Conservation (phyloP, 805 yeast species). For the Myxozyma melibiosi region DNA sequence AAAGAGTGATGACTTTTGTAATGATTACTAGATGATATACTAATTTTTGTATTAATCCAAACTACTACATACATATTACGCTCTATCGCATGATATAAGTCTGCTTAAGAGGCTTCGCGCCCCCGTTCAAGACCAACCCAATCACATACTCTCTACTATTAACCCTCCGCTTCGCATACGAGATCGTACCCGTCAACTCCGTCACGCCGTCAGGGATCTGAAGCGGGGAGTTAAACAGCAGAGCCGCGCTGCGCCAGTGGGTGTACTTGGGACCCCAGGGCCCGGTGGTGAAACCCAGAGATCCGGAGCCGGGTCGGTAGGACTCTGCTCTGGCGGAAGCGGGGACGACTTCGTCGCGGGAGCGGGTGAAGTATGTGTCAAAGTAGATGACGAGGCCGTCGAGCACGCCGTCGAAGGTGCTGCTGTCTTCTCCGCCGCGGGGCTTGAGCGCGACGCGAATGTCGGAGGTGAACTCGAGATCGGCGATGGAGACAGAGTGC, state of each 20-base stretch:
- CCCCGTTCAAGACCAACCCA: slow-evolving; percentile 60
- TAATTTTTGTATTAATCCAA: no score
- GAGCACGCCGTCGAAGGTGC: slow-evolving; percentile 69
- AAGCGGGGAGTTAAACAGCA: slow-evolving; percentile 74
- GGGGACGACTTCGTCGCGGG: slow-evolving; percentile 35
- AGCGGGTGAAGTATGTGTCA: slow-evolving; percentile 71
- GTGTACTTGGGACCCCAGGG: slow-evolving; percentile 76
- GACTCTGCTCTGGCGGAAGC: slow-evolving; percentile 45
- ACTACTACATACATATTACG: background rate
- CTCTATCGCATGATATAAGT: slow-evolving; percentile 22
- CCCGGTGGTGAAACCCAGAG: slow-evolving; percentile 71
- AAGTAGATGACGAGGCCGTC: slow-evolving; percentile 88
- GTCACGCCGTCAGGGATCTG: slow-evolving; percentile 70
- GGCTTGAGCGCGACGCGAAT: slow-evolving; percentile 49
- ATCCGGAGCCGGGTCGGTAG: slow-evolving; percentile 30
- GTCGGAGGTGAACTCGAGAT: slow-evolving; percentile 65
- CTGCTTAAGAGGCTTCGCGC: slow-evolving; percentile 11
- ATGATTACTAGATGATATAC: background rate
- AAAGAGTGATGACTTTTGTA: background rate
- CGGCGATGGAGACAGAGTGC: slow-evolving; percentile 72
- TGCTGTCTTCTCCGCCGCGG: slow-evolving; percentile 52
- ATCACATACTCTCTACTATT: slow-evolving; percentile 85
- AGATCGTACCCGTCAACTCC: slow-evolving; percentile 59
- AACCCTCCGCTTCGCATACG: slow-evolving; percentile 64
- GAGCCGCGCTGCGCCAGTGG: slow-evolving; percentile 90